A percentile compares a stretch with the other conserved stretches of the same genome.
phyloP scores from a whole-genome alignment of 768 basidiomycete genomes.

The Baorangia bicolor region DNA sequence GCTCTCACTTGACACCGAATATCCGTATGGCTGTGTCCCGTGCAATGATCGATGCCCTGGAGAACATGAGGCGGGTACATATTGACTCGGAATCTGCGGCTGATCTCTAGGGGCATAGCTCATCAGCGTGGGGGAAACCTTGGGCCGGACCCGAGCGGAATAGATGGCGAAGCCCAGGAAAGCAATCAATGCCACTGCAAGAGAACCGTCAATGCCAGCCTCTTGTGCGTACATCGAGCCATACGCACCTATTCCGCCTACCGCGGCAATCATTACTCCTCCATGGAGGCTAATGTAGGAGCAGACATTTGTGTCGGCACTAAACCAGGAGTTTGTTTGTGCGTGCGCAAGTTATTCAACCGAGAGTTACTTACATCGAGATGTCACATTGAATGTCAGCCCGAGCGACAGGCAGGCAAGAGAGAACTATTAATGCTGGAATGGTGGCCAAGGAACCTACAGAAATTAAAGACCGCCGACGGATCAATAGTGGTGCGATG shows the following conservation, averaged over 20 bases:
- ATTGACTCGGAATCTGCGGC: neutral
- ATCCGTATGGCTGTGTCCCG: neutral
- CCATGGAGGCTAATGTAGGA: constrained; percentile 1
- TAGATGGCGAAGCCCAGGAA: neutral
- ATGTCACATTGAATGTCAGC: constrained; percentile 10
- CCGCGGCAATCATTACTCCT: neutral
- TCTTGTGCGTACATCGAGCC: neutral
- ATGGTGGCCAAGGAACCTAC: constrained; percentile 4
- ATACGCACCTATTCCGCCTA: constrained; percentile 4
- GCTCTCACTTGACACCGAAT: neutral
- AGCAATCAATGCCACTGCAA: constrained; percentile 3
- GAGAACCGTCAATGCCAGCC: neutral
- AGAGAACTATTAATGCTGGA: constrained; percentile 3
- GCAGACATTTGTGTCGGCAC: constrained; percentile 7
- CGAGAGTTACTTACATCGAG: neutral
- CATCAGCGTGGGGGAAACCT: neutral
- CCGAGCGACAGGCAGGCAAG: constrained; percentile 8
- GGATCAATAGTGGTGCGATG: neutral
- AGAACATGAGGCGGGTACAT: neutral
- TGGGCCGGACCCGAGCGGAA: neutral
- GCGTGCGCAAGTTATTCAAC: neutral
- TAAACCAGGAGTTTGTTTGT: neutral
- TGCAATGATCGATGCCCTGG: neutral
- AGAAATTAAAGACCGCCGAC: neutral
- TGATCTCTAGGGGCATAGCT: neutral